phyloP scores from a whole-genome alignment of 2,329 filamentous ascomycete species.

The Verticillium nonalfalfae region DNA sequence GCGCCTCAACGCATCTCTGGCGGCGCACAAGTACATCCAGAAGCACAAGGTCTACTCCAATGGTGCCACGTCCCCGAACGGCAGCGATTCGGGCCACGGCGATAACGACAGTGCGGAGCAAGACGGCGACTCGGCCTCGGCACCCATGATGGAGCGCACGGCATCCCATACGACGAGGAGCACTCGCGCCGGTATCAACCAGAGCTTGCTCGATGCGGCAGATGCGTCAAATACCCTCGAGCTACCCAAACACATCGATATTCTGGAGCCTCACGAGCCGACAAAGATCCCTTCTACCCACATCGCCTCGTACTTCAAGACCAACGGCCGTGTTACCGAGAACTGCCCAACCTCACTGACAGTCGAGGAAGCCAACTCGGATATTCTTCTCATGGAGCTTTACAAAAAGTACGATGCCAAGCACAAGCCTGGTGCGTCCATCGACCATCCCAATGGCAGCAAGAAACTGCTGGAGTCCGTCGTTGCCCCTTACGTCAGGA shows the following conservation, averaged over 20 bases:
- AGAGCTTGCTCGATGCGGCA: conserved; percentile 53
- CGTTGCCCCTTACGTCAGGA: conserved; percentile 38
- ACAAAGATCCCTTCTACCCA: conserved; percentile 52
- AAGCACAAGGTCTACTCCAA: conserved; percentile 47
- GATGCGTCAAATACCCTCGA: conserved; percentile 56
- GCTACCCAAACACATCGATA: conserved; percentile 50
- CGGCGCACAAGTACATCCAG: conserved; percentile 55
- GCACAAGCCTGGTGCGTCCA: conserved; percentile 47
- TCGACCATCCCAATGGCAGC: conserved; percentile 47
- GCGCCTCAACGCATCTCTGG: conserved; percentile 56
- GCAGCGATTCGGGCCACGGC: conserved; percentile 46
- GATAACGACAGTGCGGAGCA: conserved; percentile 44
- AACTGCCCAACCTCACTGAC: conserved; percentile 47
- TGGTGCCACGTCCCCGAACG: conserved; percentile 41
- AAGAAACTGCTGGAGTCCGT: conserved; percentile 51
- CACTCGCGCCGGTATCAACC: conserved; percentile 46
- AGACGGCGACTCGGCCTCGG: conserved; percentile 37
- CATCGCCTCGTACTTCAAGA: conserved; percentile 53
- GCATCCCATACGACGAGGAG: conserved; percentile 59
- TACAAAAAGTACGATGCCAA: conserved; percentile 49
- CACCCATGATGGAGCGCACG: conserved; percentile 56
- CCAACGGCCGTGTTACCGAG: conserved; percentile 46
- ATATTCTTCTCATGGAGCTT: conserved; percentile 52
- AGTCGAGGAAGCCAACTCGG: conserved; percentile 45
- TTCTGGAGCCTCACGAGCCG: conserved; percentile 46